These are phyloP conservation scores for Gardenia jasminoides DNA, from an alignment of 257 asterid species.

Conservation along the genomic window DNA sequence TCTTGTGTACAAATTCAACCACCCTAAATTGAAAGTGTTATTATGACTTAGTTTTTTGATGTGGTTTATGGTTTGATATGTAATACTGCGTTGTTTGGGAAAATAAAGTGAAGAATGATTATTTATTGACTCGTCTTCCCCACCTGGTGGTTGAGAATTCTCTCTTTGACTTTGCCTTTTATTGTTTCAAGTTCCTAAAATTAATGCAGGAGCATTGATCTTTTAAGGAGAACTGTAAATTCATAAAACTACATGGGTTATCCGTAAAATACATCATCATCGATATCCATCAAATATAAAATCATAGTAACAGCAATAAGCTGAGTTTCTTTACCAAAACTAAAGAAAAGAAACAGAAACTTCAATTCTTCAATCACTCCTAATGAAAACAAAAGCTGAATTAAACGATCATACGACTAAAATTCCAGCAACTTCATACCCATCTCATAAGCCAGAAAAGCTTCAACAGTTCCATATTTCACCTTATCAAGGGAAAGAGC, in stretches of 20 bases:
- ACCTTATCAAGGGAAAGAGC: constrained; percentile 4
- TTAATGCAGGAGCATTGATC: background rate
- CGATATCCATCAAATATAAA: too few species aligned
- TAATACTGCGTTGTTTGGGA: background rate
- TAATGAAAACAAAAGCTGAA: background rate
- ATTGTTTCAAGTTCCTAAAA: background rate
- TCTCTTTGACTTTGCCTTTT: background rate
- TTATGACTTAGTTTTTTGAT: background rate
- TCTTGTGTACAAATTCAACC: background rate
- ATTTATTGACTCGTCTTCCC: background rate
- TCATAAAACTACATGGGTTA: too few species aligned
- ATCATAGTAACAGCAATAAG: too few species aligned
- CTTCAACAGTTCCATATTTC: constrained; percentile 7
- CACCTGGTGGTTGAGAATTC: background rate
- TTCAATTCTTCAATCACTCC: background rate
- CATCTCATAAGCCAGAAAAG: constrained; percentile 8
- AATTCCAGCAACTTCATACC: background rate
- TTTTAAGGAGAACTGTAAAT: too few species aligned
- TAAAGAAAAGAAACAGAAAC: background rate
- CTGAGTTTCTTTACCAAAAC: background rate
- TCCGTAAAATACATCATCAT: too few species aligned
- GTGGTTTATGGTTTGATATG: background rate
- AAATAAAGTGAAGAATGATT: background rate
- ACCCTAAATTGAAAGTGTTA: background rate
- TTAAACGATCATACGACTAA: background rate